Conservation (phyloP, 2,329 filamentous ascomycete species). For the Beauveria pseudobassiana region DNA sequence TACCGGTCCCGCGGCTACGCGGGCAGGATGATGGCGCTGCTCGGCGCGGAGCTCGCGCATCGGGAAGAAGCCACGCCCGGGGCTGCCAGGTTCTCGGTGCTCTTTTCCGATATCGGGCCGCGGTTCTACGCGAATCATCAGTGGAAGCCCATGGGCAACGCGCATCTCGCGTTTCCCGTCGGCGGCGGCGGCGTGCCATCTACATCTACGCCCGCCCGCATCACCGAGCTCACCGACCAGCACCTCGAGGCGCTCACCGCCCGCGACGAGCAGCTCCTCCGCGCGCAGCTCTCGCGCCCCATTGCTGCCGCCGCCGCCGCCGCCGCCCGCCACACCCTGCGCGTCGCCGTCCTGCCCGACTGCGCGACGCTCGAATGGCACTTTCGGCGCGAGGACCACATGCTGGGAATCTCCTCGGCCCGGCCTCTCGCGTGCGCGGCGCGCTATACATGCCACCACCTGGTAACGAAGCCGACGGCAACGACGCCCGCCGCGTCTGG, state of each 20-base stretch:
- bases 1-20: constrained; percentile 71
- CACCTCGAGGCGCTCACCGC: constrained; percentile 56
- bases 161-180: constrained; percentile 57
- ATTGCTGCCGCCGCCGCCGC: neutral
- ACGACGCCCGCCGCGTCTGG: constrained; percentile 56
- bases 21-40: constrained; percentile 62
- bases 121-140: constrained; percentile 70
- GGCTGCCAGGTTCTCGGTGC: constrained; percentile 58
- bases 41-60: constrained; percentile 38
- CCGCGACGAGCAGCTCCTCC: constrained; percentile 57
- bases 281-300: constrained; percentile 37
- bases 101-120: constrained; percentile 84
- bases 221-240: constrained; percentile 41
- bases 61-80: constrained; percentile 21
- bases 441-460: constrained; percentile 51
- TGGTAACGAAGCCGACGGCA: constrained; percentile 28
- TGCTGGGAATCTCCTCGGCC: constrained; percentile 54
- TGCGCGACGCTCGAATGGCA: constrained; percentile 43
- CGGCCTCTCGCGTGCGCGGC: constrained; percentile 56
- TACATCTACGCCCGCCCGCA: constrained; percentile 24
- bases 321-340: constrained; percentile 20
- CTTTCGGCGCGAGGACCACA: constrained; percentile 72
- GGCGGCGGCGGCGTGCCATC: constrained; percentile 21
- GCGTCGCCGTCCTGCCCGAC: constrained; percentile 27
- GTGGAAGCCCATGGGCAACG: constrained; percentile 68